A percentile compares a stretch with the other conserved stretches of the same genome.
Conservation (phyloP, 2,329 filamentous ascomycete genomes). For the Ophiostoma sp. region DNA sequence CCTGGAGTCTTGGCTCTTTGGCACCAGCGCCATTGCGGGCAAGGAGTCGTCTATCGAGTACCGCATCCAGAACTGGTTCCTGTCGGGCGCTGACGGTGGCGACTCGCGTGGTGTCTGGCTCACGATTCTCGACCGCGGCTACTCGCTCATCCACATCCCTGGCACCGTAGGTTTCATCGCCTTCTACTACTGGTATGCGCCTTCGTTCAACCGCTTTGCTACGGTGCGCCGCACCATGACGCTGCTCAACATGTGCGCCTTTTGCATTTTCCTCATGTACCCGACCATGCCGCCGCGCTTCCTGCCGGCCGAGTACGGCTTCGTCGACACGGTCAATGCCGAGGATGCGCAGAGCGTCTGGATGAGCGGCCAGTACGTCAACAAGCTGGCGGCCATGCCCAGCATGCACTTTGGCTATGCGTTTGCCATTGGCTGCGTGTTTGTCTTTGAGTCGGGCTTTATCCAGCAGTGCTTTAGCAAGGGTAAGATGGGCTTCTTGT, state of each 20-base stretch:
- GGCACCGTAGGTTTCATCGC: conserved; percentile 53
- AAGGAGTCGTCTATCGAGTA: conserved; percentile 39
- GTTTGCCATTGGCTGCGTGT: conserved; percentile 49
- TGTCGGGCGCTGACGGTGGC: conserved; percentile 37
- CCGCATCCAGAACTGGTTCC: conserved; percentile 42
- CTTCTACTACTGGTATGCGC: conserved; percentile 57
- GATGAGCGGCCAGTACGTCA: conserved; percentile 53
- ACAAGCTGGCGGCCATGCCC: conserved; percentile 54
- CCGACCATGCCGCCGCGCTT: conserved; percentile 60
- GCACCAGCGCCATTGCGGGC: conserved; percentile 26
- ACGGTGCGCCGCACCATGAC: conserved; percentile 42
- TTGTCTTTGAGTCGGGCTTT: conserved; percentile 48
- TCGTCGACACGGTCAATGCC: conserved; percentile 48
- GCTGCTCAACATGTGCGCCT: conserved; percentile 56
- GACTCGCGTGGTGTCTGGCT: conserved; percentile 34
- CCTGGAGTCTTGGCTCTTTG: conserved; percentile 35
- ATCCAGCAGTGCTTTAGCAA: conserved; percentile 33
- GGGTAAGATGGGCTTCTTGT: neutral
- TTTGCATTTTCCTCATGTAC: conserved; percentile 56
- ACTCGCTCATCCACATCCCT: conserved; percentile 47
- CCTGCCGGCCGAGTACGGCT: conserved; percentile 45
- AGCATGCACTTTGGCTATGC: conserved; percentile 54
- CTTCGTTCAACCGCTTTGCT: conserved; percentile 35
- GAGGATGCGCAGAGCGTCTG: conserved; percentile 48
- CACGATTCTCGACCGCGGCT: conserved; percentile 45